Conservation (phyloP, 2,329 filamentous ascomycete species). For the Ustilaginoidea virens region DNA sequence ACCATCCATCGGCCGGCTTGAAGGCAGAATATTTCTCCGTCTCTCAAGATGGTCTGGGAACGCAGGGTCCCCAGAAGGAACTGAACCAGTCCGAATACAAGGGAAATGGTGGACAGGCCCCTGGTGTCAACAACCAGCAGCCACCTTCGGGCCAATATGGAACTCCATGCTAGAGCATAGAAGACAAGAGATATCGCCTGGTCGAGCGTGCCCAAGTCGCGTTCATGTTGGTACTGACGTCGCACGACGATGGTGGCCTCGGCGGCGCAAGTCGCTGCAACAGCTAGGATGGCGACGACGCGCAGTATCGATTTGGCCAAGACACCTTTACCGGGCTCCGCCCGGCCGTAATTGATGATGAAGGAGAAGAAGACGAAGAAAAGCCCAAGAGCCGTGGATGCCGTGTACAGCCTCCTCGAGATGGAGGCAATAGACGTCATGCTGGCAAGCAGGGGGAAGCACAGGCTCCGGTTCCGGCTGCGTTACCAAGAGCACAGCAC, state of each 20-base stretch:
- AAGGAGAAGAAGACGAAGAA: neutral
- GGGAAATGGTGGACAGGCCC: neutral
- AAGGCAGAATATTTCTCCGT: neutral
- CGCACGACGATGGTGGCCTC: neutral
- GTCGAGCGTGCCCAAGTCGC: neutral
- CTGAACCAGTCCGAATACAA: neutral
- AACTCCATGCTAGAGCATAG: neutral
- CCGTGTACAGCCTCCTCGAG: too few species aligned
- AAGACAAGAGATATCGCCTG: neutral
- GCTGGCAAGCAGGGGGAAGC: too few species aligned
- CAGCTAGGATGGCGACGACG: neutral
- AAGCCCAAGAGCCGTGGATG: neutral
- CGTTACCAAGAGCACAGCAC: too few species aligned
- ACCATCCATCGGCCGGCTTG: neutral
- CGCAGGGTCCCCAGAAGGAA: neutral
- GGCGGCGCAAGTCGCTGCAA: neutral
- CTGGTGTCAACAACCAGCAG: neutral
- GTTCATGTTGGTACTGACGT: neutral
- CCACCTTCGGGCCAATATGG: neutral
- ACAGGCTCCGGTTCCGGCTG: too few species aligned
- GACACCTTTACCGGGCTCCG: neutral
- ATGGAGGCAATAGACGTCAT: too few species aligned
- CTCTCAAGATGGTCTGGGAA: too few species aligned
- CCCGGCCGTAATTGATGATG: neutral
- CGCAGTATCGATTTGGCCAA: neutral